A percentile compares a stretch with the other conserved stretches of the same genome.
phyloP scores from a whole-genome alignment of 257 asterid genomes.

The Nicotiana noctiflora region DNA sequence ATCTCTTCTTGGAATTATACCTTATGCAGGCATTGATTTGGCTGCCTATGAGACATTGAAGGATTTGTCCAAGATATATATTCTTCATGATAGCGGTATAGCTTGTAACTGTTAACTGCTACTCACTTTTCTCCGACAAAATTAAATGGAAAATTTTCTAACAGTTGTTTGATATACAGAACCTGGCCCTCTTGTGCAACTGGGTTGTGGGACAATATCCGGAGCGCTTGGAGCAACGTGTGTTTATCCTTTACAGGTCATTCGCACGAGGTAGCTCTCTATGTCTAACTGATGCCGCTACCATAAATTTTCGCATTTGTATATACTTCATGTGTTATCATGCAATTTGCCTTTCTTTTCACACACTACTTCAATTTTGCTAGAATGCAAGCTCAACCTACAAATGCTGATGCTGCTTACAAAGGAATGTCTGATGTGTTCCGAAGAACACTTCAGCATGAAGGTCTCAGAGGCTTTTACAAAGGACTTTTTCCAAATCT shows the following conservation, averaged over 20 bases:
- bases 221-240: conserved; percentile 97
- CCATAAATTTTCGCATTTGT: neutral
- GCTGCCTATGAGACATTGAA: conserved; percentile 87
- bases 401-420: conserved; percentile 26
- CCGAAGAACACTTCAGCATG: conserved; percentile 50
- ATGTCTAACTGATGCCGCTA: neutral
- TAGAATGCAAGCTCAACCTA: conserved; percentile 95
- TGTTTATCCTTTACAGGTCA: conserved; percentile 93
- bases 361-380: neutral
- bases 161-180: conserved; percentile 42
- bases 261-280: conserved; percentile 74
- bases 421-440: conserved; percentile 70
- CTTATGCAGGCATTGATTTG: conserved; percentile 91
- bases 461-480: conserved; percentile 84
- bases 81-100: conserved; percentile 76
- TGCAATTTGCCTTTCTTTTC: neutral
- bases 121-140: neutral
- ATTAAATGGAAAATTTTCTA: neutral
- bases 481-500: conserved; percentile 94
- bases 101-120: conserved; percentile 11
- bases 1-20: conserved; percentile 90
- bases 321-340: neutral
- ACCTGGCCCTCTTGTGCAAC: conserved; percentile 89
- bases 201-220: conserved; percentile 87
- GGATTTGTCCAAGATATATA: conserved; percentile 68